Evolutionary conservation across 805 yeast genomes (phyloP), one percentile per base, ranked within the genome.

Genomic region (Saturnispora besseyi): DNA sequence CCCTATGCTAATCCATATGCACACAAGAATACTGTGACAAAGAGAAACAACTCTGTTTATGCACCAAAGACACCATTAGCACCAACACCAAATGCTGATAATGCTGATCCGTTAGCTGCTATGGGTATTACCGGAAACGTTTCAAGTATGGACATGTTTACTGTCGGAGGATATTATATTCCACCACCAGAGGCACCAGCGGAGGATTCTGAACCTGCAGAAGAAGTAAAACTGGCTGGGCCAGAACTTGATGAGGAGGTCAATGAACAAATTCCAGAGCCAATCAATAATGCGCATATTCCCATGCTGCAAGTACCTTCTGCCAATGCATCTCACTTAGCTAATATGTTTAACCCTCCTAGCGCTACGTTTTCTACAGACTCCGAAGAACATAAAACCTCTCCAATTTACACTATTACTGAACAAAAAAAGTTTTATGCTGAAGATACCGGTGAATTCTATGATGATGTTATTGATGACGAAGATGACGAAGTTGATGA

Each of bases 401-500:
- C 53, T 31, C 65, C 66, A 5, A 59, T 60, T 8, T 56, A 51
- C 28, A 57, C 56, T 7, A 57, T 55, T 21, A 62, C 59, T 9
- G 63, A 61, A 40, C 55, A 56, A 36, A 64, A 54, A 42, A 55
- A 62, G 40, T 61, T 55, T 36, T 57, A 60, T 44, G 68, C 63
- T 9, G 59, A 61, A 30, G 60, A 62, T 50, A 63, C 59, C 6
- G 65, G 60, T 18, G 64, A 59, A 46, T 62, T 59, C 41, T 60
- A 58, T 38, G 69, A 64, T 46, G 66, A 61, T 36, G 62, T 57
- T 10, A 58, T 58, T 43, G 66, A 57, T 33, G 65, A 63, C 26
- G 68, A 64, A 13, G 82, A 77, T 2, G 78, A 72, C 15, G 77
- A 72, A 18, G 77, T 73, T 31, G 77, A 73, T 40, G 68, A 21